Base-by-base conservation (phyloP, 352 stramenopile genomes). In the Aphanomyces invadans region DNA sequence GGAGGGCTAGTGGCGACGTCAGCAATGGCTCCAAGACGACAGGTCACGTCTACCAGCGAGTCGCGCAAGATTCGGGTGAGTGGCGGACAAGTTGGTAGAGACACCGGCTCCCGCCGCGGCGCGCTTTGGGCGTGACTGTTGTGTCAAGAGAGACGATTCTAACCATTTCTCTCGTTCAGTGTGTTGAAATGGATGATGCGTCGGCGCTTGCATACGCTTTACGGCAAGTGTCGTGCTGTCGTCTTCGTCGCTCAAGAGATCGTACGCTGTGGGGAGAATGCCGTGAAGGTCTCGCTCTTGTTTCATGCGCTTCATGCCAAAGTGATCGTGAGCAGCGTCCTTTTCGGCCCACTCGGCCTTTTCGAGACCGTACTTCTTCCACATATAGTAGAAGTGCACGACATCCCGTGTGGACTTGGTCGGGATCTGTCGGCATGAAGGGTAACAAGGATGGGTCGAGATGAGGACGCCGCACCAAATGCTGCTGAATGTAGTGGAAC, bases 311-410 rank as follows among this genome's bases (percentile, higher is more conserved):
- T 70, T 56, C 39, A 64, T 29, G 21, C 59, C 64, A 39, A 62
- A 57, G 21, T 31, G 53, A 21, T 70, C 64, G 17, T 67, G 46
- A 0, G 54, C 19, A 12, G 64, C 23, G 26, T 39, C 54, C 25
- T 25, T 60, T 23, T 67, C 25, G 17, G 25, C 44, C 64, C 64
- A 64, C 26, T 10, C 25, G n/a, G 46, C 11, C 39, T 64, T 70
- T 36, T 28, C 45, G 5, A 64, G 53, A 19, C 64, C 64, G 42
- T 19, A 62, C 39, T 88, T 91, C 57, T 95, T 95, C 86, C 86
- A 95, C 29, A 92, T 74, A 61, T 95, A 95, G 56, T 93, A 95
- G 29, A 92, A 86, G 11, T 76, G 77, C 28, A 95, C 86, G 19
- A 76, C 78, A 52, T 93, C 77, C 29, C 81, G 80, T 7, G 80